phyloP scores from a whole-genome alignment of 495 filamentous ascomycete genomes.

The Penicillium dipodomyicola region DNA sequence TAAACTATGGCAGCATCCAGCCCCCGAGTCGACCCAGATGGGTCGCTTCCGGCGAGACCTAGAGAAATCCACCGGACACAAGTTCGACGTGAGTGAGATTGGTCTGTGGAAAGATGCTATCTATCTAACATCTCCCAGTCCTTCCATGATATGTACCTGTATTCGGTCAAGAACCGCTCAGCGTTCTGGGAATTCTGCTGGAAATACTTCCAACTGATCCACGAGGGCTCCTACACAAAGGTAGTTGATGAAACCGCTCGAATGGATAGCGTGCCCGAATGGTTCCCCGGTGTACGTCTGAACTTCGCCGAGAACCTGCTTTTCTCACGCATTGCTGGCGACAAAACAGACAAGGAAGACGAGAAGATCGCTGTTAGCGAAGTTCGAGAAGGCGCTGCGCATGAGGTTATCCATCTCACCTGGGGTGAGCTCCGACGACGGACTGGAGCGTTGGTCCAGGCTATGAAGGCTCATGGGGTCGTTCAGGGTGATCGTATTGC shows the following conservation, averaged over 20 bases:
- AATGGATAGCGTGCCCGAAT: conserved; percentile 65
- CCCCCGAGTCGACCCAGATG: conserved; percentile 61
- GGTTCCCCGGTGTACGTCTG: conserved; percentile 59
- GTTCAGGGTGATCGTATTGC: conserved; percentile 68
- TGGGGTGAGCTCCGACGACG: conserved; percentile 60
- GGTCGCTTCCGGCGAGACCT: conserved; percentile 49
- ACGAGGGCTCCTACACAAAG: conserved; percentile 53
- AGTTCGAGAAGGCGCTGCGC: conserved; percentile 64
- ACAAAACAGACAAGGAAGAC: conserved; percentile 60
- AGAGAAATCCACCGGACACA: conserved; percentile 19
- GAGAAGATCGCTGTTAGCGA: conserved; percentile 65
- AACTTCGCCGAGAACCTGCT: conserved; percentile 85
- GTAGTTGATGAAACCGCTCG: conserved; percentile 67
- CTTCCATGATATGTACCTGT: conserved; percentile 64
- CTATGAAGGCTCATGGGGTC: conserved; percentile 62
- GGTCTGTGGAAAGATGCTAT: not conserved
- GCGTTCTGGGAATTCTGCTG: conserved; percentile 68
- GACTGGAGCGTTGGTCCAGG: conserved; percentile 56
- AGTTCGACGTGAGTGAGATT: conserved; percentile 22
- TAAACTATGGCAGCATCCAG: conserved; percentile 61
- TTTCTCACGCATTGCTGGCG: conserved; percentile 23
- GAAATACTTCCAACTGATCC: conserved; percentile 56
- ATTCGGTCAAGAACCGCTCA: conserved; percentile 57
- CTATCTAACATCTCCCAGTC: conserved; percentile 17
- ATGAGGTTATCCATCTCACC: conserved; percentile 53